Evolutionary conservation across 768 basidiomycete genomes (phyloP).

Genomic region (Amyloporia xantha): DNA sequence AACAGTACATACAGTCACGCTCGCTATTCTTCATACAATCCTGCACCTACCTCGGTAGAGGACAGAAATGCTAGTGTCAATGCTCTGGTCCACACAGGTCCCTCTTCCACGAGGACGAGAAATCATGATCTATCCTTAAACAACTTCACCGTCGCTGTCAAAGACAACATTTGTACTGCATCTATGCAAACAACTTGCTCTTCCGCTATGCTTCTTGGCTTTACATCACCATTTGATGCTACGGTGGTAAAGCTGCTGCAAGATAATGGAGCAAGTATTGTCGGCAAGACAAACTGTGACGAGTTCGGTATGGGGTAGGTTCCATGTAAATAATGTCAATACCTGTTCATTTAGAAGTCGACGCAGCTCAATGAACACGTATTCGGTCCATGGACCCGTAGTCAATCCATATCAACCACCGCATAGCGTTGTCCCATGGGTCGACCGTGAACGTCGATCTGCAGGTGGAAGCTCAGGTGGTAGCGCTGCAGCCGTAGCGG

Average conservation of each 20-base stretch:
- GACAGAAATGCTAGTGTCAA: conserved; percentile 33
- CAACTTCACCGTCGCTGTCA: conserved; percentile 59
- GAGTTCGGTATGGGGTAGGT: conserved; percentile 98
- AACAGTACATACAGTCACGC: not conserved
- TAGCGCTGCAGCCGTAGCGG: conserved; percentile 88
- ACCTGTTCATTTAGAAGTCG: not conserved
- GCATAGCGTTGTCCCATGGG: conserved; percentile 18
- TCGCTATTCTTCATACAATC: too few species aligned
- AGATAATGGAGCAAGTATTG: conserved; percentile 56
- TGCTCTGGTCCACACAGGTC: conserved; percentile 40
- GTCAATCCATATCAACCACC: conserved; percentile 57
- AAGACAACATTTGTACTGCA: conserved; percentile 80
- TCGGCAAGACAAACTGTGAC: conserved; percentile 93
- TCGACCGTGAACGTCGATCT: conserved; percentile 38
- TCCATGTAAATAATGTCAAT: not conserved
- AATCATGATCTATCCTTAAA: conserved; percentile 26
- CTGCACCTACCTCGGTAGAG: conserved; percentile 4
- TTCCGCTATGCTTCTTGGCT: conserved; percentile 69
- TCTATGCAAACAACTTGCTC: conserved; percentile 69
- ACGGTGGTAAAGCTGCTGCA: conserved; percentile 68
- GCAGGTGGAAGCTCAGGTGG: conserved; percentile 96
- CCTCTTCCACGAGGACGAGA: not conserved
- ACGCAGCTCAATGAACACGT: conserved; percentile 66
- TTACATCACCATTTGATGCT: conserved; percentile 77
- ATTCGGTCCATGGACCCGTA: conserved; percentile 71